These are phyloP conservation scores for Dysphania ambrosioides DNA, from an alignment of 148 eudicot genomes.

Conservation along the genomic window DNA sequence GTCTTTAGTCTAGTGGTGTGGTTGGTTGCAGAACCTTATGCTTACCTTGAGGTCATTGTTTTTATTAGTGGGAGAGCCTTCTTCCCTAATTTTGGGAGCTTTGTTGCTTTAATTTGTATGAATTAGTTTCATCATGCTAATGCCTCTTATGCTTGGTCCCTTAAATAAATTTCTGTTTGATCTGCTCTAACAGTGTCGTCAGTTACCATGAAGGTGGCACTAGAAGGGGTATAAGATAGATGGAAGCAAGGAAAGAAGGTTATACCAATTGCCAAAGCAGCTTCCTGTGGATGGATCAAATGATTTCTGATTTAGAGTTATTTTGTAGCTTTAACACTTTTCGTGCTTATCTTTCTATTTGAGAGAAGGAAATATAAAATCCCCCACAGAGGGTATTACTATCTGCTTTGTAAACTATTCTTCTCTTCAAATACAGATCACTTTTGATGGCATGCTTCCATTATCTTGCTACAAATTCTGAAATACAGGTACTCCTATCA, in stretches of 20 bases:
- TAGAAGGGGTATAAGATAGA: conserved; percentile 53
- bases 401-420: not conserved
- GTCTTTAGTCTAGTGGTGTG: not conserved
- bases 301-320: conserved; percentile 50
- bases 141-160: not conserved
- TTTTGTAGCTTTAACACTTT: not conserved
- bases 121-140: not conserved
- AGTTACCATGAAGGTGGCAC: conserved; percentile 46
- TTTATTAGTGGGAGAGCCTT: not conserved
- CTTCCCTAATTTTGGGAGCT: not conserved
- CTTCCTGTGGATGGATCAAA: conserved; percentile 37
- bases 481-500: not conserved
- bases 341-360: not conserved
- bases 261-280: conserved; percentile 23
- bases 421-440: not conserved
- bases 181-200: conserved; percentile 18
- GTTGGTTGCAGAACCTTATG: not conserved
- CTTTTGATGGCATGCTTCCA: not conserved
- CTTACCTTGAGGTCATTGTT: not conserved
- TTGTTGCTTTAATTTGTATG: not conserved
- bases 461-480: not conserved
- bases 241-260: conserved; percentile 66
- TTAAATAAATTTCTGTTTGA: not conserved
- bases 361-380: not conserved
- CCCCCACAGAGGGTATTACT: not conserved